Conservation (phyloP, 2,329 filamentous ascomycete genomes). For the Chrysoporthe puriensis region DNA sequence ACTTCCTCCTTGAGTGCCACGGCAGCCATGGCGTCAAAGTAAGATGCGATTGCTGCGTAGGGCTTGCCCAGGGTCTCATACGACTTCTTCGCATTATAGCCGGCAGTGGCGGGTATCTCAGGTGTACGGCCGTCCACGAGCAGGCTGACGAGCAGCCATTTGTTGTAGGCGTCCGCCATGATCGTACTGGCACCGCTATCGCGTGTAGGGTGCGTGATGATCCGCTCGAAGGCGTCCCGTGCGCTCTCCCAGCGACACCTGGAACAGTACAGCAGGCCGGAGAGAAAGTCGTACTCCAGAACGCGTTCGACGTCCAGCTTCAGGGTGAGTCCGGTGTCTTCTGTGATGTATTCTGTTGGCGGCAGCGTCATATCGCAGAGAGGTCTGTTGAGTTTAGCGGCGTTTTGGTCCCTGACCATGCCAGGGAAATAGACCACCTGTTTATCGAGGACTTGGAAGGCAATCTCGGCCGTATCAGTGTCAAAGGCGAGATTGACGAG, state of each 20-base stretch:
- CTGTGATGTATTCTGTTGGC: conserved; percentile 62
- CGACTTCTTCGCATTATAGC: conserved; percentile 54
- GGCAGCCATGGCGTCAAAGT: conserved; percentile 64
- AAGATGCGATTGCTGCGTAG: conserved; percentile 71
- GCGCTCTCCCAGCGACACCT: conserved; percentile 66
- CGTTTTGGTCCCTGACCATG: conserved; percentile 35
- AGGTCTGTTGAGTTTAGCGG: conserved; percentile 39
- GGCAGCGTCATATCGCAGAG: conserved; percentile 52
- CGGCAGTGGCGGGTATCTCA: conserved; percentile 59
- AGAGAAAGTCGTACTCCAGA: conserved; percentile 68
- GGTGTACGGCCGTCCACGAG: conserved; percentile 67
- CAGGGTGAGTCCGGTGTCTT: conserved; percentile 59
- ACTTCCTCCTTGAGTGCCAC: conserved; percentile 66
- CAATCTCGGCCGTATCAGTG: conserved; percentile 55
- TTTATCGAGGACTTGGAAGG: conserved; percentile 65
- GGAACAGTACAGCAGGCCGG: conserved; percentile 67
- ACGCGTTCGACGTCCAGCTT: conserved; percentile 57
- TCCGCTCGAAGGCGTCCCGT: conserved; percentile 63
- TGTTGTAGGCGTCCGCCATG: conserved; percentile 90
- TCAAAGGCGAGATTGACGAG: conserved; percentile 64
- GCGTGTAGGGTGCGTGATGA: conserved; percentile 68
- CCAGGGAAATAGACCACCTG: conserved; percentile 68
- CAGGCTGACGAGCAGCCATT: conserved; percentile 80
- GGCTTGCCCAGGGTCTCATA: conserved; percentile 65
- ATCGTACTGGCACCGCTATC: conserved; percentile 70